Base-by-base conservation (phyloP, 148 eudicot genomes). In the Spergularia marina region DNA sequence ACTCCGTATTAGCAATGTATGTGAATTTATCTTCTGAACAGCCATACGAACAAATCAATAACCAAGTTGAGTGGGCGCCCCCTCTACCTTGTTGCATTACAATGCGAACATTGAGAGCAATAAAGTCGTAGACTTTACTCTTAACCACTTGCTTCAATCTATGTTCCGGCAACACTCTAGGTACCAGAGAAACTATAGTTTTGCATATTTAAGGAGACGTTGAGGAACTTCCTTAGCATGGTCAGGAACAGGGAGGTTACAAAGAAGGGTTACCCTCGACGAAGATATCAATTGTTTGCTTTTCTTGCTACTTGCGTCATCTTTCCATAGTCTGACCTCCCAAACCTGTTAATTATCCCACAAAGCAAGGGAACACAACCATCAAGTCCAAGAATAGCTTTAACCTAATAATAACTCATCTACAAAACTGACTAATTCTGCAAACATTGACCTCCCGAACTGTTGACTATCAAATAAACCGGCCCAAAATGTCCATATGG, bases 241-340 rank as follows among this genome's bases (percentile, higher is more conserved):
- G 61, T 82, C 77, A 0, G 95, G 90, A 34, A 84, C 84, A 52
- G 88, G 89, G 85, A 91, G 71, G 76, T 86, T 87, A 40, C 84
- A 82, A 34, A 85, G 63, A 51, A 91, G 82, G 61, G 96, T 91
- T 20, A 91, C 92, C 72, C 89, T 83, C 0, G 96, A 70, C 0
- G 89, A 83, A 11, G 96, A 81, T 70, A 88, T 79, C 81, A 90
- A 39, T 9, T 75, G n/a, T 64, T 80, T 78, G 14, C 6, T 81
- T 58, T 87, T 83, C 6, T 57, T 41, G 36, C 76, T 73, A 2
- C 73, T 74, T 25, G 82, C 65, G 67, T 85, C 85, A 14, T 69
- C 52, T 63, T 89, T 91, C 80, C 82, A 87, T 34, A 91, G 75
- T 55, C 72, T 63, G 57, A 89, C 92, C 73, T 91, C 96, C 96